Evolutionary conservation across 768 basidiomycete species (phyloP).

Genomic region (Panus rudis): DNA sequence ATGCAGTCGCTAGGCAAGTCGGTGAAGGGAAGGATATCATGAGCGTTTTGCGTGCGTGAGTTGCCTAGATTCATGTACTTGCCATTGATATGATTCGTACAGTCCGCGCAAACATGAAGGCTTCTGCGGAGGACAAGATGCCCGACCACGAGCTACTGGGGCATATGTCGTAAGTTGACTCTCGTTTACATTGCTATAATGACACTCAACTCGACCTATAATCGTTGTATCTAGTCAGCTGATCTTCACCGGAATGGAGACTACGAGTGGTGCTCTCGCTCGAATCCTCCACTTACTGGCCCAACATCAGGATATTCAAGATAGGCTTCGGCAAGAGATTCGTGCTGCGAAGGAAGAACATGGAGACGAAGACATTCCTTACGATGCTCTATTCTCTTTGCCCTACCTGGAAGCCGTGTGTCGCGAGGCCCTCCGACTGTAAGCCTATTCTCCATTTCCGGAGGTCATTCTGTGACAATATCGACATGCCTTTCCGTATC

Average conservation of each 20-base stretch:
- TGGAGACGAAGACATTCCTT: constrained; percentile 27
- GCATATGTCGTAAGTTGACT: constrained; percentile 25
- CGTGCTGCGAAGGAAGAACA: constrained; percentile 18
- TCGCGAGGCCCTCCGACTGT: constrained; percentile 36
- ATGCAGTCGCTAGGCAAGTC: constrained; percentile 25
- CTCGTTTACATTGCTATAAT: neutral
- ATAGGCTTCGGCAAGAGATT: constrained; percentile 32
- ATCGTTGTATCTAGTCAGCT: constrained; percentile 1
- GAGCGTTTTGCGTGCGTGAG: constrained; percentile 36
- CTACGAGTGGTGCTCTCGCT: constrained; percentile 5
- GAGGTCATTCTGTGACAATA: neutral
- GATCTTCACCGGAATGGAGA: constrained; percentile 1
- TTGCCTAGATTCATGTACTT: neutral
- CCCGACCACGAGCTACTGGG: constrained; percentile 31
- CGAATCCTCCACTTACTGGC: constrained; percentile 28
- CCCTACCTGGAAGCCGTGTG: constrained; percentile 62
- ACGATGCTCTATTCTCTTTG: constrained; percentile 21
- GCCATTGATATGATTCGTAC: neutral
- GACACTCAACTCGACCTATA: neutral
- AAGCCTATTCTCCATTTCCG: constrained; percentile 2
- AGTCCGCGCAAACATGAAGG: constrained; percentile 37
- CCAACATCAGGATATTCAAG: constrained; percentile 30
- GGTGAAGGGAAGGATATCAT: constrained; percentile 38
- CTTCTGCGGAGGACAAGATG: constrained; percentile 16
- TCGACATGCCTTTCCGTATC: no score